Evolutionary conservation across 208 protist species (phyloP).

Genomic region (Trypanosoma cruzi): DNA sequence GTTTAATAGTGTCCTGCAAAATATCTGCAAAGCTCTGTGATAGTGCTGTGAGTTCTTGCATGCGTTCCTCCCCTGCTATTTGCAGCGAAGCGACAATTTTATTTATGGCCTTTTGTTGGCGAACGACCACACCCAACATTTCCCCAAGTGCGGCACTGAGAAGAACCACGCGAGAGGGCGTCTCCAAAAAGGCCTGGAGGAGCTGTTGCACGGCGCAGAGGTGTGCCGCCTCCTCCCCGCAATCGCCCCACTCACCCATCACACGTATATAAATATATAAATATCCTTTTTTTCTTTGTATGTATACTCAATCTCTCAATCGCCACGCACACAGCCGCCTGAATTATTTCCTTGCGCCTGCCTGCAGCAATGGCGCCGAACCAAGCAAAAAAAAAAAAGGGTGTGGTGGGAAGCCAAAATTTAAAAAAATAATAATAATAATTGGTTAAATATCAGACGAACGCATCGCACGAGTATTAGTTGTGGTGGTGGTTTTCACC

Average conservation of each 20-base stretch:
- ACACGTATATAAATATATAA: not conserved
- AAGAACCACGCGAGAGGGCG: slow-evolving; percentile 12
- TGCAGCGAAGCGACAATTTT: slow-evolving; percentile 4
- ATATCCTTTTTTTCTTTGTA: too few relatives aligned
- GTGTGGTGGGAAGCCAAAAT: not conserved
- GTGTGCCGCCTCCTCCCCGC: slow-evolving; percentile 1
- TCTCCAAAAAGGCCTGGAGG: slow-evolving; percentile 21
- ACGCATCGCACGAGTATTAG: too few relatives aligned
- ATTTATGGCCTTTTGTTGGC: slow-evolving; percentile 15
- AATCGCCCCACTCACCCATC: not conserved
- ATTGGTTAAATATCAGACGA: not conserved
- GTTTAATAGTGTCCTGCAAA: slow-evolving; percentile 23
- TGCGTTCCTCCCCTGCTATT: not conserved
- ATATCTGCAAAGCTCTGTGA: slow-evolving; percentile 17
- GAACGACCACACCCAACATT: slow-evolving; percentile 18
- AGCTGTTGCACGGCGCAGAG: slow-evolving; percentile 10
- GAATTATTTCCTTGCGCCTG: not conserved
- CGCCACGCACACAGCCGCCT: not conserved
- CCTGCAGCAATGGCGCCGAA: not conserved
- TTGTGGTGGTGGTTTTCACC: too few relatives aligned
- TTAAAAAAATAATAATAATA: not conserved
- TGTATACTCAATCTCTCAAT: not conserved
- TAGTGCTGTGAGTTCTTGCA: slow-evolving; percentile 4
- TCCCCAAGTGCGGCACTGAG: slow-evolving; percentile 24
- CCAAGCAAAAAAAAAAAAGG: slow-evolving; percentile 9